A percentile compares a stretch with the other conserved stretches of the same genome.
Evolutionary conservation across 2,329 filamentous ascomycete species (phyloP).

Genomic region (Sporothrix dimorphospora): DNA sequence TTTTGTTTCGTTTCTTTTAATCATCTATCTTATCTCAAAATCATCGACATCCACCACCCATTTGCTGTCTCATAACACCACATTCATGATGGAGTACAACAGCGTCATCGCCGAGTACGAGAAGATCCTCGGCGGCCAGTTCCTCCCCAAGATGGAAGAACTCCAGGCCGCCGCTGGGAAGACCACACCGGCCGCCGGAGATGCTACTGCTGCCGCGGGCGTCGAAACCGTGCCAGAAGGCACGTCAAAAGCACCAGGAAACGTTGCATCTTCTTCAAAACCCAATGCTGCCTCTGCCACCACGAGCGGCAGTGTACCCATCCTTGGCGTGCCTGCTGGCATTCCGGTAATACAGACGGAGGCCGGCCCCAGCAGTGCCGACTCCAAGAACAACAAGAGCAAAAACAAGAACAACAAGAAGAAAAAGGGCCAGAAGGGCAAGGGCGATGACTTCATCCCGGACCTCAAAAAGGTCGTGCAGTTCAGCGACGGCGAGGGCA

Average conservation of each 20-base stretch:
- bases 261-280: not conserved
- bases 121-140: constrained; percentile 19
- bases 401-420: constrained; percentile 8
- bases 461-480: constrained; percentile 27
- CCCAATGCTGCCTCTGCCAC: not conserved
- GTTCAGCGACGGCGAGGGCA: constrained; percentile 22
- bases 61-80: not conserved
- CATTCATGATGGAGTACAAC: constrained; percentile 16
- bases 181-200: not conserved
- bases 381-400: not conserved
- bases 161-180: not conserved
- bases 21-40: not conserved
- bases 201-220: not conserved
- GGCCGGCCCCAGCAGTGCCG: not conserved
- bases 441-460: constrained; percentile 15
- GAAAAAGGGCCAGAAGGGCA: constrained; percentile 15
- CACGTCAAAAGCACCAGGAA: not conserved
- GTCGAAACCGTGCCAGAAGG: not conserved
- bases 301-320: not conserved
- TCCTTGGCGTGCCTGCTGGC: not conserved
- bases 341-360: not conserved
- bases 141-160: constrained; percentile 23
- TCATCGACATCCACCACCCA: not conserved
- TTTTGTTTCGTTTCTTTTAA: not conserved
- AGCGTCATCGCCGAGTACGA: constrained; percentile 24